Conservation (phyloP, 129 eudicot genomes). For the Sambucus nigra region DNA sequence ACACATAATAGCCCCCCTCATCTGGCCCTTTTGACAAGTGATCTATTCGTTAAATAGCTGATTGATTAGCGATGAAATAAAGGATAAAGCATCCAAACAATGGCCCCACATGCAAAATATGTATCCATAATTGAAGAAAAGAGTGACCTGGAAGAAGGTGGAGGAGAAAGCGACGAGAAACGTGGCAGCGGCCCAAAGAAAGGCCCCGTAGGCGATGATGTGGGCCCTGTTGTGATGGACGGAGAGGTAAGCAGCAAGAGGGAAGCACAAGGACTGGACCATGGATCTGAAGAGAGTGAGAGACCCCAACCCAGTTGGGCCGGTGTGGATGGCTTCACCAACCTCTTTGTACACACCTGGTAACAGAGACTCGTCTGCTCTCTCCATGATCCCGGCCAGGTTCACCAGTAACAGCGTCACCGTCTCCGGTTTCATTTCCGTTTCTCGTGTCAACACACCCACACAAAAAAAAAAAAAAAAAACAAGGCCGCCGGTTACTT, state of each 20-base stretch:
- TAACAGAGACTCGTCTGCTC: conserved; percentile 72
- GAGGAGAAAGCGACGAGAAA: conserved; percentile 72
- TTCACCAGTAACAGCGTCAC: conserved; percentile 60
- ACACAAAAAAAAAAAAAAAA: too few species aligned
- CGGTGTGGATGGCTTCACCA: conserved; percentile 64
- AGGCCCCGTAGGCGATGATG: conserved; percentile 72
- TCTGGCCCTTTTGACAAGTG: too few species aligned
- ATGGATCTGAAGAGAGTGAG: conserved; percentile 73
- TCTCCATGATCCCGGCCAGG: conserved; percentile 87
- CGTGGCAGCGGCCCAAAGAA: conserved; percentile 87
- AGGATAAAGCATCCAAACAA: too few species aligned
- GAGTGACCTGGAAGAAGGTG: conserved; percentile 57
- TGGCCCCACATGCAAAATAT: too few species aligned
- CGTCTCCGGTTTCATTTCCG: conserved; percentile 47
- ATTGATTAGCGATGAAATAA: too few species aligned
- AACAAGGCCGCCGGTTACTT: too few species aligned
- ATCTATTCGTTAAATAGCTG: too few species aligned
- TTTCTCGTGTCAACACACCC: too few species aligned
- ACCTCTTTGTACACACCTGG: conserved; percentile 90
- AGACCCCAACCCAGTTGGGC: conserved; percentile 66
- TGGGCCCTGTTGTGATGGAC: conserved; percentile 63
- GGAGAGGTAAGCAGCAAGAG: conserved; percentile 72
- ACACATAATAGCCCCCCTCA: too few species aligned
- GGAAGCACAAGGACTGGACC: conserved; percentile 70
- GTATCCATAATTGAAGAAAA: not conserved